These are phyloP conservation scores for Aegilops bicornis DNA, from an alignment of 176 grass and related monocot genomes.

Conservation along the genomic window DNA sequence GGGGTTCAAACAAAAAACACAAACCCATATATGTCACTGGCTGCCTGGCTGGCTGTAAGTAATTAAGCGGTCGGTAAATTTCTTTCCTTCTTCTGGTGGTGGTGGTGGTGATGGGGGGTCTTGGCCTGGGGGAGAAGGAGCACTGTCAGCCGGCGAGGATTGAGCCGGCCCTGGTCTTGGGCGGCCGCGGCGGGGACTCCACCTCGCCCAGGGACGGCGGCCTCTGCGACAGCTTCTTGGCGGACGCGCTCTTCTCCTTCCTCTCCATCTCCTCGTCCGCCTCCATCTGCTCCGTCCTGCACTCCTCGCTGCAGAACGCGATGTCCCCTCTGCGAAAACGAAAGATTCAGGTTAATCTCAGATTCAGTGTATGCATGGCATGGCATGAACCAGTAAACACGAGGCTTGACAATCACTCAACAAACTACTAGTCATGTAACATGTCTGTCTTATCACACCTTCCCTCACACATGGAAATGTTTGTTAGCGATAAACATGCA, in stretches of 20 bases:
- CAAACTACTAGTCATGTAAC: not conserved
- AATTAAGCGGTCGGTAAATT: conserved; percentile 5
- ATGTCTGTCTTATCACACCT: not conserved
- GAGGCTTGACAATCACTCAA: not conserved
- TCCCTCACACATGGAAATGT: not conserved
- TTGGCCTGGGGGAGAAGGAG: conserved; percentile 17
- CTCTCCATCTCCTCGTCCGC: conserved; percentile 55
- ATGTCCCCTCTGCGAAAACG: conserved; percentile 51
- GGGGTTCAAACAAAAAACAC: conserved; percentile 53
- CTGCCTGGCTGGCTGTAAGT: not conserved
- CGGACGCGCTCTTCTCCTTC: conserved; percentile 32
- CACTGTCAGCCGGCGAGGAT: conserved; percentile 52
- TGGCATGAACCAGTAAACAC: no score
- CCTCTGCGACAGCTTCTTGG: conserved; percentile 35
- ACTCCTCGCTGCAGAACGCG: conserved; percentile 71
- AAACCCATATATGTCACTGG: conserved; percentile 45
- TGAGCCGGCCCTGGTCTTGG: conserved; percentile 47
- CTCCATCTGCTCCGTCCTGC: conserved; percentile 69
- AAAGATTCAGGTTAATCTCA: not conserved
- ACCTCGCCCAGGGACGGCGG: conserved; percentile 24
- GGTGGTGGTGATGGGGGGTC: conserved; percentile 26
- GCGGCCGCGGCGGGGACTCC: conserved; percentile 43
- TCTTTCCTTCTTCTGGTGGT: not conserved
- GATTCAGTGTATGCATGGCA: not conserved
- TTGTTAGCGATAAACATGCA: not conserved